Evolutionary conservation across 1,284 basidiomycete genomes (phyloP).

Genomic region (Boletellus deceptivus): DNA sequence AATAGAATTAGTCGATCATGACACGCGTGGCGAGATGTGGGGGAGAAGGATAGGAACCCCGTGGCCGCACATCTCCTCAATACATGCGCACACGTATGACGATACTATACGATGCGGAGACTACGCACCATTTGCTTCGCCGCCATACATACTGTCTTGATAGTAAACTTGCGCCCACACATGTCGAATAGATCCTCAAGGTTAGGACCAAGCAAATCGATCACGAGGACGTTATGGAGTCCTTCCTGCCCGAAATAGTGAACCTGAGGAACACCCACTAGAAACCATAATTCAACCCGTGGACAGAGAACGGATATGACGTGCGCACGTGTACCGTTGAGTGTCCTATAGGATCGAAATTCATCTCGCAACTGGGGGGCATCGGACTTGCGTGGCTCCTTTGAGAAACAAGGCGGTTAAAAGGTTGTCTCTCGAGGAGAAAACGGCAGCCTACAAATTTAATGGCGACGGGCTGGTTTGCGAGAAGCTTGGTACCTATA

Average conservation of each 20-base stretch:
- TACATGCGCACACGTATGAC: conserved; percentile 5
- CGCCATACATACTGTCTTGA: conserved; percentile 98
- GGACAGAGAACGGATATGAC: conserved; percentile 5
- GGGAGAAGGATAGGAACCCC: background rate
- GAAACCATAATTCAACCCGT: conserved; percentile 15
- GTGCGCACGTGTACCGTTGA: conserved; percentile 86
- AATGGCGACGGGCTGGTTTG: conserved; percentile 92
- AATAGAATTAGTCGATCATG: conserved; percentile 9
- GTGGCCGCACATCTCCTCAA: background rate
- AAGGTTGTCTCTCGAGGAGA: conserved; percentile 9
- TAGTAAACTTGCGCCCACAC: conserved; percentile 95
- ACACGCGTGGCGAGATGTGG: background rate
- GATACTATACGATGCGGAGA: background rate
- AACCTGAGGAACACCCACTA: conserved; percentile 94
- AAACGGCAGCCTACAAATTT: conserved; percentile 78
- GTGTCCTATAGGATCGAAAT: conserved; percentile 94
- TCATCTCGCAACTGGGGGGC: conserved; percentile 97
- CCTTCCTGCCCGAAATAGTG: conserved; percentile 99
- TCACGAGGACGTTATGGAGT: conserved; percentile 95
- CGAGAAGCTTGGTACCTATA: conserved; percentile 83
- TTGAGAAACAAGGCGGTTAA: conserved; percentile 17
- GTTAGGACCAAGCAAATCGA: conserved; percentile 94
- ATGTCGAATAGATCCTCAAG: conserved; percentile 98
- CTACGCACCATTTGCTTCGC: conserved; percentile 93
- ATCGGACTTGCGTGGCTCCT: conserved; percentile 98